Evolutionary conservation across 2,329 filamentous ascomycete genomes (phyloP), one percentile per base, ranked within the genome.

Genomic region (Xylaria hypoxylon): DNA sequence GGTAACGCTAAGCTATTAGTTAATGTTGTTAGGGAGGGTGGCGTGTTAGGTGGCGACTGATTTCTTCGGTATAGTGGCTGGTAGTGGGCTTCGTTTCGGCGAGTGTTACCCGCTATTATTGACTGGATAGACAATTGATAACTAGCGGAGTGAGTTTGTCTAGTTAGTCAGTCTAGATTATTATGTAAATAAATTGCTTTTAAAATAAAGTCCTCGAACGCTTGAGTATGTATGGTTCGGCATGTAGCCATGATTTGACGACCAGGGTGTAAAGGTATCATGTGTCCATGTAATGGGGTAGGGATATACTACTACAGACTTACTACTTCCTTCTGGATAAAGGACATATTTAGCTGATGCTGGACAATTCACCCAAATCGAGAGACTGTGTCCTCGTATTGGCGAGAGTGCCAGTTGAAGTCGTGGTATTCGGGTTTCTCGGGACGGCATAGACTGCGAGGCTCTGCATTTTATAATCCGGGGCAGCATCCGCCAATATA

Each of bases 401-500:
- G n/a, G 47, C 19, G 33, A 50, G 19, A 56, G 5, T 38, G 38
- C 35, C 35, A 26, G 52, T 13, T 17, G 42, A 22, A n/a, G 31
- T 22, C 24, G 33, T 44, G 38, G 17, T 4, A 17, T 40, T 44
- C 24, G 17, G 42, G 33, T 24, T 31, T 17, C 15, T 7, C 17
- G 28, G 15, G 17, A 33, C 28, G 26, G 55, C 13, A 13, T 22
- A 13, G 33, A 51, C n/a, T 48, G 53, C 45, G 51, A 35, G n/a
- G 15, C 53, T 31, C 45, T 59, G 45, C 38, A 24, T 19, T 13
- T 15, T 44, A 26, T 45, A 26, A 50, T 40, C 44, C 42, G 33
- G 31, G 38, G 53, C 33, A 33, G 22, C 40, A 38, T 57, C 58
- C 63, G 58, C 45, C 6, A 17, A 15, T 53, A 17, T 31, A 33